Base-by-base conservation (phyloP, 2,329 filamentous ascomycete species). In the Aspergillus ochraceus region DNA sequence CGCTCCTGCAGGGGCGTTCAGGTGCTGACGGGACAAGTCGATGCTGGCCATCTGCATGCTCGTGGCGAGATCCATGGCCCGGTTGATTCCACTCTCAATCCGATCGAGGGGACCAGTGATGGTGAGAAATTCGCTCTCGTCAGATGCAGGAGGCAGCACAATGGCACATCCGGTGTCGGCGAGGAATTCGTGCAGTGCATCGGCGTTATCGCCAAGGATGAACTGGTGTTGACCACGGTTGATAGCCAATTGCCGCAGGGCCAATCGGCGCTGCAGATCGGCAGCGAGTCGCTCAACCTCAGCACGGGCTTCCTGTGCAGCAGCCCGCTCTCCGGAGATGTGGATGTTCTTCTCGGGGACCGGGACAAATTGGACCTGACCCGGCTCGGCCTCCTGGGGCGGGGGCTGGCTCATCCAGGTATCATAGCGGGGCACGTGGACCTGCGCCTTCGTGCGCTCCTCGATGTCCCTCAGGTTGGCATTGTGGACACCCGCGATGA, bases 141-240 rank as follows among this genome's bases (percentile, higher is more conserved):
- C 87, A 24, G 89, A 86, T 26, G 83, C 83, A 8, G 92, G 86
- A 55, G 88, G 94, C 50, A 98, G 78, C 59, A 98, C 85, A 60
- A 98, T 89, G 49, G 90, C 86, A 76, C 95, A 99, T 63, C 94
- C 94, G 59, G 95, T 98, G 70, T 97, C 87, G 50, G 88, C 84
- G 65, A 97, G 87, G 81, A 99, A 97, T 50, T 97, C 87, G 59
- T 97, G 87, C 36, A 91, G 82, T 19, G 91, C 88, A 62, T 90
- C 85, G 62, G 91, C 92, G 62, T 88, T 86, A 62, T 94, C 88
- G 54, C 94, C 94, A 64, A 97, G 88, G 71, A 99, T 95, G 81
- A 97, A 98, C 74, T 96, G 93, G 74, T 98, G 95, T 54, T 92
- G 88, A 52, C 91, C 92, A 63, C 89, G 89, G 75, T 94, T 90